phyloP scores from a whole-genome alignment of 1,139 yeast species.

The Hemisphaericaspora xylanilytica region DNA sequence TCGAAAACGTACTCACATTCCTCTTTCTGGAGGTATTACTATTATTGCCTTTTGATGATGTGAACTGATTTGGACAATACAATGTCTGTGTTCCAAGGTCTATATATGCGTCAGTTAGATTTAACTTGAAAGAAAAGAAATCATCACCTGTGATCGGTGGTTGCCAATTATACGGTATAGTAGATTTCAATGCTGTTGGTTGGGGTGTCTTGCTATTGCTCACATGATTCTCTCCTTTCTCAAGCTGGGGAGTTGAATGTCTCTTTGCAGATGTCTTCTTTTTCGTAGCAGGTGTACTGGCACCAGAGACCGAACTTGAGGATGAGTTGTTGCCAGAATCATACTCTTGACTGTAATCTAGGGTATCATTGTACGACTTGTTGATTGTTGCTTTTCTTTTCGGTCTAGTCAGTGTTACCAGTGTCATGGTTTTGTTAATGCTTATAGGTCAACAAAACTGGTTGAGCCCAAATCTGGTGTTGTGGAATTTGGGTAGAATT shows the following conservation, averaged over 20 bases:
- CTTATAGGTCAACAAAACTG: background rate
- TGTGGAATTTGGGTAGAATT: no score
- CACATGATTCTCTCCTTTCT: background rate
- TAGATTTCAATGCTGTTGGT: conserved; percentile 6
- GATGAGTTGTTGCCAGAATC: conserved; percentile 5
- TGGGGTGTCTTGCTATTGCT: background rate
- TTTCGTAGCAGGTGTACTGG: conserved; percentile 1
- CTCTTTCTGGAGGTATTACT: conserved; percentile 15
- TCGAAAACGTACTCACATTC: conserved; percentile 18
- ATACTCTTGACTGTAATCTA: conserved; percentile 20
- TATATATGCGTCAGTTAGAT: conserved; percentile 35
- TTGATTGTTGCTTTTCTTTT: conserved; percentile 46
- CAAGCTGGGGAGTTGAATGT: conserved; percentile 2
- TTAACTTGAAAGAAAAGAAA: conserved; percentile 37
- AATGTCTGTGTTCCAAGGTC: conserved; percentile 31
- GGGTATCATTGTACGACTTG: conserved; percentile 40
- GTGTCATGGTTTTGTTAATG: conserved; percentile 1
- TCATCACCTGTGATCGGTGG: conserved; percentile 30
- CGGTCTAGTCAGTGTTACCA: conserved; percentile 35
- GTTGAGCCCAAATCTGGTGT: background rate
- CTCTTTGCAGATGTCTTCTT: conserved; percentile 5
- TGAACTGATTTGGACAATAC: conserved; percentile 33
- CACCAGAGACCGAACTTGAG: conserved; percentile 2
- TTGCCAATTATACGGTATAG: conserved; percentile 42
- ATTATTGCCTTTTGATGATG: conserved; percentile 5